A percentile compares a stretch with the other conserved stretches of the same genome.
These are phyloP conservation scores for Hygrophorus pudorinus DNA, from an alignment of 768 basidiomycete genomes.

Conservation along the genomic window DNA sequence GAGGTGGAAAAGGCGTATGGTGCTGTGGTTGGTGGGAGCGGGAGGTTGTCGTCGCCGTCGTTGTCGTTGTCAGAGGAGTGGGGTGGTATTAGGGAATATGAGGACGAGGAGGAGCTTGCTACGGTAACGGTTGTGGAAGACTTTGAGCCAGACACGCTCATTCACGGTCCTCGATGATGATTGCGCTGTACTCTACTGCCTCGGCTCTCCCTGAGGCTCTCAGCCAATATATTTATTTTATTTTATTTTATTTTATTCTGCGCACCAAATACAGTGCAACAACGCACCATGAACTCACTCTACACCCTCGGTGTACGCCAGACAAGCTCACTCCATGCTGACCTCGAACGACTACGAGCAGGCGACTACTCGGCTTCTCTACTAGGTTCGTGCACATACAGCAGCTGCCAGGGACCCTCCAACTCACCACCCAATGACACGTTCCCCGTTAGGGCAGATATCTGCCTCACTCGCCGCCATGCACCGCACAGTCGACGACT, in stretches of 20 bases:
- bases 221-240: no score
- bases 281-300: conserved; percentile 92
- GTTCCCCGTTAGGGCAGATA: conserved; percentile 73
- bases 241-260: no score
- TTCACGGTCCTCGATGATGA: conserved; percentile 41
- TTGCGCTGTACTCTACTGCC: no score
- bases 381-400: conserved; percentile 49
- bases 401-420: background rate
- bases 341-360: conserved; percentile 72
- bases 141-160: conserved; percentile 64
- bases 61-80: conserved; percentile 22
- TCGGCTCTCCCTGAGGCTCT: no score
- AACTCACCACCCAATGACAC: conserved; percentile 9
- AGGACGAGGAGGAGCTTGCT: conserved; percentile 76
- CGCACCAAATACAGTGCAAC: no score
- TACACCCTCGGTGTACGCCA: conserved; percentile 92
- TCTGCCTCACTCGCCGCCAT: conserved; percentile 94
- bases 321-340: conserved; percentile 78
- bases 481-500: conserved; percentile 92
- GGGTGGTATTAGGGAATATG: conserved; percentile 59
- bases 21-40: conserved; percentile 27
- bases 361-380: conserved; percentile 77
- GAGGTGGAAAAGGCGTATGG: conserved; percentile 71
- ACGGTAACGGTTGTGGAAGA: conserved; percentile 90
- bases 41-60: conserved; percentile 39